Evolutionary conservation across 129 eudicot species (phyloP), one percentile per base, ranked within the genome.

Genomic region (Cynara cardunculus): DNA sequence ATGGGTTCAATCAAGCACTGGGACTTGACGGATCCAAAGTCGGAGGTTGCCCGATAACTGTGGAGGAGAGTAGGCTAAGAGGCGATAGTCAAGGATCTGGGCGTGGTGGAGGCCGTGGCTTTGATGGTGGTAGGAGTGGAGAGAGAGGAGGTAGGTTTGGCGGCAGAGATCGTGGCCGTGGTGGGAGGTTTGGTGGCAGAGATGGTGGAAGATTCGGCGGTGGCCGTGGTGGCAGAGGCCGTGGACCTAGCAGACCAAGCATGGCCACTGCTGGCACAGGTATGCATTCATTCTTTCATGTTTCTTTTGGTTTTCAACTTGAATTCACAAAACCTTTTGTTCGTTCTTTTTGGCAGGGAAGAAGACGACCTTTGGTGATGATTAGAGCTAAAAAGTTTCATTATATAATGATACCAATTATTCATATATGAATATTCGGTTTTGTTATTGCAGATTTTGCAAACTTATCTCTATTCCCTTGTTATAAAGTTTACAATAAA

Each of bases 41-140:
- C 13, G 90, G 81, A 25, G 94, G 83, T 7, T 28, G 73, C 32
- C 2, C 28, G 3, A 75, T 95, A 76, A 64, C 56, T 11, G 97
- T 92, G 21, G 86, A 89, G 37, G 91, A 90, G 85, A 94, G 97
- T 27, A 92, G 78, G 81, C 93, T 97, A 69, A 89, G 90, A 80
- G 89, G 83, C 28, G 85, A 84, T 68, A 31, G 83, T 74, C 30
- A 32, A 13, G 83, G 83, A 7, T 72, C 62, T 65, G 78, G 83
- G 19, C 59, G 74, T 73, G 74, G 84, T 67, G 83, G 85, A 0
- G 75, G 86, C n/a, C 72, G 79, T 7, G 79, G 74, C 5, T 79
- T 66, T 35, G 80, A 73, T 72, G 73, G 84, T 11, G 35, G 86
- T 5, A 28, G 75, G 37, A 25, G 72, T 2, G 86, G 86, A 4